phyloP scores from a whole-genome alignment of 345 rosid genomes.

The Eucalyptus pauciflora region DNA sequence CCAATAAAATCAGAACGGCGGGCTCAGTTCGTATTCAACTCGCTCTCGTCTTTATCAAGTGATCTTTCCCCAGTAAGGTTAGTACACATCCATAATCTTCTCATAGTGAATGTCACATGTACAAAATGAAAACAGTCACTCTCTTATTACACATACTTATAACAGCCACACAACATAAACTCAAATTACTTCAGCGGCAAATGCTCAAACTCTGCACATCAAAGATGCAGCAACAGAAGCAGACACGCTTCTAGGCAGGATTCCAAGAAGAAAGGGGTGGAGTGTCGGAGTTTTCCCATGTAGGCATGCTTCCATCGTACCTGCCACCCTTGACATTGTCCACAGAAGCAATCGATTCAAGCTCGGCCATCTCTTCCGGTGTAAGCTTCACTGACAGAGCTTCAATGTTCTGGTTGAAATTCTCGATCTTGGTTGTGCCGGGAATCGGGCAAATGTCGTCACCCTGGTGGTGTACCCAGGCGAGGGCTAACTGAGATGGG shows the following conservation, averaged over 20 bases:
- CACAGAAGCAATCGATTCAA: slow-evolving; percentile 30
- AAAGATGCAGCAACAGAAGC: background rate
- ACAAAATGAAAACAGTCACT: background rate
- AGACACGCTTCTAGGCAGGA: background rate
- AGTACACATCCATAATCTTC: background rate
- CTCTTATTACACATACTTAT: background rate
- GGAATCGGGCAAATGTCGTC: background rate
- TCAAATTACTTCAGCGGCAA: background rate
- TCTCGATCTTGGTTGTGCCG: background rate
- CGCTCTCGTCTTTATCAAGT: background rate
- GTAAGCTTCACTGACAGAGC: slow-evolving; percentile 42
- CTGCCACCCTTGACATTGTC: slow-evolving; percentile 39
- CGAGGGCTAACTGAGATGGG: background rate
- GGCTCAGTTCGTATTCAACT: background rate
- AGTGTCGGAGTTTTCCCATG: slow-evolving; percentile 33
- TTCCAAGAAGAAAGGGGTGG: slow-evolving; percentile 53
- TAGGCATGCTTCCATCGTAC: background rate
- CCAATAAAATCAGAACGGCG: rapidly evolving
- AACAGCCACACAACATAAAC: background rate
- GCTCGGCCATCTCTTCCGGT: slow-evolving; percentile 45
- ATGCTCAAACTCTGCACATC: background rate
- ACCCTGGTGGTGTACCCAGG: slow-evolving; percentile 1
- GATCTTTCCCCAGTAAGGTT: background rate
- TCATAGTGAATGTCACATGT: background rate
- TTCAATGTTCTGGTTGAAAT: slow-evolving; percentile 8